phyloP scores from a whole-genome alignment of 2,329 filamentous ascomycete species.

The Neurospora crassa region DNA sequence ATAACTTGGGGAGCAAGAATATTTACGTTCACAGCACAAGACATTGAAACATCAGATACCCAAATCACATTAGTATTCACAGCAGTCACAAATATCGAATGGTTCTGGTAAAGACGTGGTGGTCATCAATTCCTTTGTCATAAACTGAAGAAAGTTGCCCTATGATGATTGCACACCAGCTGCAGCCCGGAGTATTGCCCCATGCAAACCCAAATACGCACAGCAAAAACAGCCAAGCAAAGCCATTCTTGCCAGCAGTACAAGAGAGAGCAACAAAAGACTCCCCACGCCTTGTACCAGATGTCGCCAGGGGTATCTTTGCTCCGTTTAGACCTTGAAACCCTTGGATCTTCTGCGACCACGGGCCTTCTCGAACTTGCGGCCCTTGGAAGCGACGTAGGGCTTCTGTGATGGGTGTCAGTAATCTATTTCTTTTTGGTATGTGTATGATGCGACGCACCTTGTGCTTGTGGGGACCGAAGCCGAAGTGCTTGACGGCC shows the following conservation, averaged over 20 bases:
- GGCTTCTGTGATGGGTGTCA: conserved; percentile 62
- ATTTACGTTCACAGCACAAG: background rate
- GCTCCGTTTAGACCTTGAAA: conserved; percentile 92
- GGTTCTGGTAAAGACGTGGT: background rate
- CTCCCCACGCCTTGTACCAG: conserved; percentile 9
- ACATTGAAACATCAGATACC: background rate
- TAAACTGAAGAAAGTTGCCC: background rate
- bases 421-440: conserved; percentile 7
- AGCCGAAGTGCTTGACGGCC: conserved; percentile 98
- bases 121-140: background rate
- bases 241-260: background rate
- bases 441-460: conserved; percentile 35
- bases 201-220: background rate
- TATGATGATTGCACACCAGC: conserved; percentile 2
- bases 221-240: background rate
- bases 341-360: conserved; percentile 95
- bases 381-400: conserved; percentile 94
- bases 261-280: background rate
- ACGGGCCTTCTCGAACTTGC: conserved; percentile 99
- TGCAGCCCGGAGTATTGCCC: background rate
- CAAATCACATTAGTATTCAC: background rate
- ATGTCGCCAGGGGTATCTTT: conserved; percentile 4
- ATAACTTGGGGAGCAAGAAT: background rate
- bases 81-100: background rate
- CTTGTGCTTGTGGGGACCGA: conserved; percentile 97